Evolutionary conservation across 371 early-diverging fungal genomes (phyloP), one percentile per base, ranked within the genome.

Genomic region (Haplosporangium sp.): DNA sequence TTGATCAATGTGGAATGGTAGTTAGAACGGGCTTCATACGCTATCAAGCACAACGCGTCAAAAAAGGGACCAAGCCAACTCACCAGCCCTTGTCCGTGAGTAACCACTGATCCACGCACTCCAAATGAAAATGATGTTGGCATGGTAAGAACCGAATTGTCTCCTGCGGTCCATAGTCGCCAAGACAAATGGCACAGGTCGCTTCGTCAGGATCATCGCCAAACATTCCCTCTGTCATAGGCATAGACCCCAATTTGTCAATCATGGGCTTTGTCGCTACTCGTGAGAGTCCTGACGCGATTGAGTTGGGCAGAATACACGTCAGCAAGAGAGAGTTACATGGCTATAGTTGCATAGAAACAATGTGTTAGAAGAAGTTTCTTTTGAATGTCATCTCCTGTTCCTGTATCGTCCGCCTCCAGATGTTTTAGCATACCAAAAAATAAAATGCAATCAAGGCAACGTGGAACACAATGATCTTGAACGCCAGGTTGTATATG

Each of bases 41-140:
- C 3, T 5, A 12, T 20, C 23, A 43, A 23, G 23, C 8, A 12
- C 13, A 46, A 2, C 10, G 10, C 16, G 5, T 40, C 43, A 66
- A 52, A 57, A n/a, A 41, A n/a, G 10, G 16, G 6, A 23, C 21
- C 5, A 21, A 51, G 41, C n/a, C 10, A 36, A 16, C 67, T 43
- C 59, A 75, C 76, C 79, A 79, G 43, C 79, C 72, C 69, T 79
- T 79, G 56, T 79, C 79, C 1, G 79, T 79, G 12, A 65, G 29
- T 40, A 91, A 74, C 93, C 93, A 93, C 54, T 89, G 83, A 82
- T 95, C 94, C 11, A 95, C 89, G 68, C 95, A 95, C 40, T 90
- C 90, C 47, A 83, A 82, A 80, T 95, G 95, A 80, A 93, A 95
- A 38, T 89, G 92, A 77, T 95, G 95, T 41, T 82, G 81, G 68